Evolutionary conservation across 2,329 filamentous ascomycete genomes (phyloP), one percentile per base, ranked within the genome.

Genomic region (Pyricularia grisea): DNA sequence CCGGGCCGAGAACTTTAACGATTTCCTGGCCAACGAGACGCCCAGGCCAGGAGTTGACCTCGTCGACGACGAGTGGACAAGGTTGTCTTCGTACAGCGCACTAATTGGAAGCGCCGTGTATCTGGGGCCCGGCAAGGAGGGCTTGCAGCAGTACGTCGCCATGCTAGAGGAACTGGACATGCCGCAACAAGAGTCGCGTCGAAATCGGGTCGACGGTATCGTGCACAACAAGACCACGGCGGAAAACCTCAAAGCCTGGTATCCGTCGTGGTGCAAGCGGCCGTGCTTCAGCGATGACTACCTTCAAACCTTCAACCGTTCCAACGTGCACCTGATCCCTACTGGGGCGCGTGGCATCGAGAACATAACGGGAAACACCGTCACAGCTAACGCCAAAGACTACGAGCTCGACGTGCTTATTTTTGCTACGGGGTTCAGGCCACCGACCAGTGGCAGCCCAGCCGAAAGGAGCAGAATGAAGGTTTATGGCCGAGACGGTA

Each of bases 251-350:
- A 85, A 87, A 73, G 79, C 86, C 0, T 88, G 85, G 84, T 90
- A 90, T 73, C 82, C 84, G 0, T 76, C 77, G 0, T 88, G 84
- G 82, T 90, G 88, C 79, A 90, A 90, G 75, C 82, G 88, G 0
- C 87, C 88, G 0, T 83, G 80, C 60, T 90, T 89, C 76, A 85
- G 86, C 75, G 85, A 90, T 72, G 80, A 83, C 5, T 90, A 88
- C 72, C 81, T 90, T 0, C 73, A 79, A 2, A 72, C 83, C 0
- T 90, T 90, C 81, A 91, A 91, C 76, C 74, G 74, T 33, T 76
- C 80, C 0, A 84, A 88, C 72, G 88, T 91, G 3, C 80, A 81
- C 6, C 82, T 91, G 0, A 79, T 90, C 20, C 86, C 90, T 74
- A 90, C 87, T 0, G 58, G 58, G 58, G 4, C 58, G 58, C 58